Percentiles rank a stretch among this genome's conserved stretches.
Evolutionary conservation across 2,329 filamentous ascomycete species (phyloP).

Genomic region (Fusarium armeniacum): DNA sequence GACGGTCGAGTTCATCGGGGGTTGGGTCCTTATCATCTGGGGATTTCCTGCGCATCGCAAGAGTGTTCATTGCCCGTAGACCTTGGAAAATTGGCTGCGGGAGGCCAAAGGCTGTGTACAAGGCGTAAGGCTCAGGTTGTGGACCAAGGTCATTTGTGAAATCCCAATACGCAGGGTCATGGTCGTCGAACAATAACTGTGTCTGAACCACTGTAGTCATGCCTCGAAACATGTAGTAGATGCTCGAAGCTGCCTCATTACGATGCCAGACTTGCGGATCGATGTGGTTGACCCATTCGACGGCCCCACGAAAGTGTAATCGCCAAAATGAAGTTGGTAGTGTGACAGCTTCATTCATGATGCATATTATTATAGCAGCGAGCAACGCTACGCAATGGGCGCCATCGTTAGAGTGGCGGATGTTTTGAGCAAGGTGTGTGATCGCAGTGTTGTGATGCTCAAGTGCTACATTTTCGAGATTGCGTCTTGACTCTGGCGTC

Average conservation of each 20-base stretch:
- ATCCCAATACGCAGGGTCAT: slow-evolving; percentile 37
- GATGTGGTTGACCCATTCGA: slow-evolving; percentile 49
- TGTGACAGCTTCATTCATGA: slow-evolving; percentile 47
- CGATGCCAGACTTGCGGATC: slow-evolving; percentile 46
- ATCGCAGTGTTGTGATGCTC: slow-evolving; percentile 48
- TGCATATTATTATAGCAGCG: slow-evolving; percentile 45
- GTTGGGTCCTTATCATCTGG: slow-evolving; percentile 12
- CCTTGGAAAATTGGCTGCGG: slow-evolving; percentile 44
- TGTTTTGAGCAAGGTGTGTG: slow-evolving; percentile 46
- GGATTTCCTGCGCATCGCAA: slow-evolving; percentile 36
- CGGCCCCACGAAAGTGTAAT: slow-evolving; percentile 44
- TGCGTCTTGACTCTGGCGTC: slow-evolving; percentile 22
- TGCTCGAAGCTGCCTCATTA: slow-evolving; percentile 39
- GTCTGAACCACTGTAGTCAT: slow-evolving; percentile 45
- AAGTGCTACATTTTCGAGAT: slow-evolving; percentile 43
- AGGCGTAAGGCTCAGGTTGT: slow-evolving; percentile 42
- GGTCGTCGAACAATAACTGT: slow-evolving; percentile 39
- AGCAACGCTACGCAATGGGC: slow-evolving; percentile 40
- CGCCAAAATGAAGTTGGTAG: slow-evolving; percentile 45
- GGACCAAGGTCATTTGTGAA: slow-evolving; percentile 41
- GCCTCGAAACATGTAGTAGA: slow-evolving; percentile 48
- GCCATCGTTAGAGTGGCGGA: slow-evolving; percentile 43
- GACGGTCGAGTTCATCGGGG: slow-evolving; percentile 34
- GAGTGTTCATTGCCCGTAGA: slow-evolving; percentile 39
- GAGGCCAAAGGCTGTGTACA: slow-evolving; percentile 41